Evolutionary conservation across 1,284 basidiomycete species (phyloP).

Genomic region (Marasmius oreades): DNA sequence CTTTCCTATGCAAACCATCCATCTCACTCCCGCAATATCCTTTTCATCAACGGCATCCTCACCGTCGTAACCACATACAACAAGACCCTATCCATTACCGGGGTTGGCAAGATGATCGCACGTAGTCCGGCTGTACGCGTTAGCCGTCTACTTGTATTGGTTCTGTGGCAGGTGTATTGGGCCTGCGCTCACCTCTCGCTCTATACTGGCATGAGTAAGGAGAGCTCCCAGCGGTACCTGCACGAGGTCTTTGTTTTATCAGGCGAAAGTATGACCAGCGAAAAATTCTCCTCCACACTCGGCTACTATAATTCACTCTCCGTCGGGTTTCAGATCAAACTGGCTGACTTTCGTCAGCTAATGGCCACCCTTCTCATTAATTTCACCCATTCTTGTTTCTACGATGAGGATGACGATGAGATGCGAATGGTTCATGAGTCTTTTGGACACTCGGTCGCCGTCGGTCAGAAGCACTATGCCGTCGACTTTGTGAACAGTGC

Average conservation of each 20-base stretch:
- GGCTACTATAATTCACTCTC: background rate
- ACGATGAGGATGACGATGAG: conserved; percentile 6
- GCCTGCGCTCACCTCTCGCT: conserved; percentile 2
- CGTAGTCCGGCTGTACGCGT: conserved; percentile 4
- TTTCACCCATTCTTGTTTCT: background rate
- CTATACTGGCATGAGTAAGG: conserved; percentile 1
- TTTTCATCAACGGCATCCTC: conserved; percentile 13
- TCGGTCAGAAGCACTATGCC: background rate
- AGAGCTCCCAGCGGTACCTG: background rate
- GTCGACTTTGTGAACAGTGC: background rate
- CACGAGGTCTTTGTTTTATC: conserved; percentile 8
- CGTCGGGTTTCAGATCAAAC: background rate
- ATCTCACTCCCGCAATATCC: conserved; percentile 1
- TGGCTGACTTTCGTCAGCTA: conserved; percentile 2
- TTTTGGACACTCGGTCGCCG: conserved; percentile 2
- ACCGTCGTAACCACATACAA: conserved; percentile 12
- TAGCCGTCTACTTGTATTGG: conserved; percentile 2
- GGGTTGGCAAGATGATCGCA: conserved; percentile 3
- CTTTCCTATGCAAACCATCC: conserved; percentile 8
- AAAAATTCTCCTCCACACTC: background rate
- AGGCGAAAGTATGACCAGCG: background rate
- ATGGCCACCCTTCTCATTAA: conserved; percentile 6
- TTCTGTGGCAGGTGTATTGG: background rate
- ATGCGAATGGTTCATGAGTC: background rate
- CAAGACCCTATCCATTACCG: conserved; percentile 9